phyloP scores from a whole-genome alignment of 2,329 filamentous ascomycete genomes.

The Aspergillus sp. region DNA sequence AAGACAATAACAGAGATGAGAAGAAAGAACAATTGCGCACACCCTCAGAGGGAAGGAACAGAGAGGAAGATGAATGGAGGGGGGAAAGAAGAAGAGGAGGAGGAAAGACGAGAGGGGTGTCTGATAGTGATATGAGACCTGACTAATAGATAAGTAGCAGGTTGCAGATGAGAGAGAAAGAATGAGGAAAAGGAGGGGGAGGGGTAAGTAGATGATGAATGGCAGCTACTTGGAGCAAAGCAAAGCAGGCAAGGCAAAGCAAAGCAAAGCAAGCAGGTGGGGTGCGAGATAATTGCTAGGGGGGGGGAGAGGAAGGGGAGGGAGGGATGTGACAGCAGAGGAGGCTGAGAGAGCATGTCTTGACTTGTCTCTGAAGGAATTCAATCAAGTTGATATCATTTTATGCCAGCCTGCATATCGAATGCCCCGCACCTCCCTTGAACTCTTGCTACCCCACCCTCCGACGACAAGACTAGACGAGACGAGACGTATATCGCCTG shows the following conservation, averaged over 20 bases:
- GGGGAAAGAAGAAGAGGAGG: not conserved
- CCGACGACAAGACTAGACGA: no score
- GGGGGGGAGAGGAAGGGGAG: constrained; percentile 10
- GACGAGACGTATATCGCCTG: constrained; percentile 21
- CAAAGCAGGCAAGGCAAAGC: constrained; percentile 10
- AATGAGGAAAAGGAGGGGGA: constrained; percentile 21
- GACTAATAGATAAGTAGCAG: constrained; percentile 12
- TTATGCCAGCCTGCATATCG: constrained; percentile 8
- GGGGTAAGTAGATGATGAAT: constrained; percentile 12
- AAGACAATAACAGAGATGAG: constrained; percentile 8
- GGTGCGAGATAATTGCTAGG: constrained; percentile 20
- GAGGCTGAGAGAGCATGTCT: constrained; percentile 20
- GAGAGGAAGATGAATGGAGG: not conserved
- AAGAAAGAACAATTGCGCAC: constrained; percentile 8
- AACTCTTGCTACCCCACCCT: constrained; percentile 22
- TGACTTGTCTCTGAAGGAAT: constrained; percentile 1
- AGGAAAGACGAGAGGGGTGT: not conserved
- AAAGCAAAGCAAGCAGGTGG: constrained; percentile 16
- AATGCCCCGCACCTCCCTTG: constrained; percentile 31
- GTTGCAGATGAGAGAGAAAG: not conserved
- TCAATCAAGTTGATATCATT: constrained; percentile 24
- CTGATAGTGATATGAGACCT: constrained; percentile 5
- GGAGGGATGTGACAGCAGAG: not conserved
- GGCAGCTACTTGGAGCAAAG: constrained; percentile 11
- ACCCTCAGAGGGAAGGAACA: not conserved